Percentiles rank a stretch among this genome's conserved stretches.
phyloP scores from a whole-genome alignment of 495 filamentous ascomycete species.

The Penicillium longicatenatum region DNA sequence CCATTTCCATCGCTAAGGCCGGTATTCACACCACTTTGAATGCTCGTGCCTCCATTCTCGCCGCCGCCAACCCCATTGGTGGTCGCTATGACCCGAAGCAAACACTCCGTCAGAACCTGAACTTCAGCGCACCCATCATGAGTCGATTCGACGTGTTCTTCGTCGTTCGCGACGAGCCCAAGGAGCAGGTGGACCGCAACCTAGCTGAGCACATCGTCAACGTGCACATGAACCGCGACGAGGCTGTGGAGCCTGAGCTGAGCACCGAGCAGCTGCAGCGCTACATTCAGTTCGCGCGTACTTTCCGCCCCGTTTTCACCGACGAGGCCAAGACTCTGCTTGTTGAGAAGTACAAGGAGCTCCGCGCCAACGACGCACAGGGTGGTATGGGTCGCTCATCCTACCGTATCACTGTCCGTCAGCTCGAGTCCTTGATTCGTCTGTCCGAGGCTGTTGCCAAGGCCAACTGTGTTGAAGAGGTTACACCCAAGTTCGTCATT shows the following conservation, averaged over 20 bases:
- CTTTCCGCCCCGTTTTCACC: constrained; percentile 91
- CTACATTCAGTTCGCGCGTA: constrained; percentile 94
- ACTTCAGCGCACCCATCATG: constrained; percentile 99
- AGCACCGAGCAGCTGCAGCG: constrained; percentile 96
- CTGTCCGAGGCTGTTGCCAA: constrained; percentile 95
- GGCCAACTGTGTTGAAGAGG: constrained; percentile 92
- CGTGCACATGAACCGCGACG: constrained; percentile 89
- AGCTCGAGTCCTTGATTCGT: constrained; percentile 93
- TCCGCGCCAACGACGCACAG: constrained; percentile 90
- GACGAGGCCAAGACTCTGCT: constrained; percentile 81
- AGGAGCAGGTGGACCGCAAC: constrained; percentile 85
- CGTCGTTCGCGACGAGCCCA: constrained; percentile 95
- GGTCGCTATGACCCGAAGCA: constrained; percentile 96
- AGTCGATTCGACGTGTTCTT: constrained; percentile 99
- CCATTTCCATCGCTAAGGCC: constrained; percentile 98
- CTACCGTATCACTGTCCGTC: constrained; percentile 95
- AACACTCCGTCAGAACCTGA: constrained; percentile 91
- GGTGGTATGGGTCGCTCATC: constrained; percentile 89
- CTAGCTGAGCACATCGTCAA: constrained; percentile 93
- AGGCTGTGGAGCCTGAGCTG: constrained; percentile 87
- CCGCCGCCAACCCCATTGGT: constrained; percentile 94
- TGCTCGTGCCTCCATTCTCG: constrained; percentile 90
- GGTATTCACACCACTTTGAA: constrained; percentile 98
- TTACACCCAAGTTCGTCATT: constrained; percentile 79
- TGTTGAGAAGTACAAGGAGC: constrained; percentile 94